These are phyloP conservation scores for Boehmeria nivea DNA, from an alignment of 306 rosid species.

Conservation along the genomic window DNA sequence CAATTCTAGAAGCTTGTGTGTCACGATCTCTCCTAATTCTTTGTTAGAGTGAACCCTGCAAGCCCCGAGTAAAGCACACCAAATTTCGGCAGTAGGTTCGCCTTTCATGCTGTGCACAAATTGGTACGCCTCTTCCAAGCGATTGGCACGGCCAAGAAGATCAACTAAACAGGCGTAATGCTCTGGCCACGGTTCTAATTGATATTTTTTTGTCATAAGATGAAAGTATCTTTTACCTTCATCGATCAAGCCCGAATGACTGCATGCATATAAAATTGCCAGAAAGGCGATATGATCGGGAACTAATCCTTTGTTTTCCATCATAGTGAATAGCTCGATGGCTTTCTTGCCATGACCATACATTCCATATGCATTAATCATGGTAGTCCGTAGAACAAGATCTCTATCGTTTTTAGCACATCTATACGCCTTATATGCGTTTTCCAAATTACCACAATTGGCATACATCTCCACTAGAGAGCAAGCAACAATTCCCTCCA, in stretches of 20 bases:
- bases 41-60: conserved; percentile 59
- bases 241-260: conserved; percentile 68
- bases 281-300: conserved; percentile 73
- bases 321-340: conserved; percentile 42
- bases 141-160: conserved; percentile 65
- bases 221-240: conserved; percentile 48
- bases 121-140: conserved; percentile 60
- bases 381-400: conserved; percentile 56
- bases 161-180: conserved; percentile 73
- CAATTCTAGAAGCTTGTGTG: conserved; percentile 50
- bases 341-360: conserved; percentile 63
- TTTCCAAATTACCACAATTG: conserved; percentile 50
- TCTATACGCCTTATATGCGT: conserved; percentile 42
- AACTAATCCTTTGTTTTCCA: conserved; percentile 39
- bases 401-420: conserved; percentile 23
- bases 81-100: conserved; percentile 54
- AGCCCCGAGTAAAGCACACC: conserved; percentile 82
- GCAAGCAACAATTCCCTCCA: conserved; percentile 47
- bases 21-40: conserved; percentile 57
- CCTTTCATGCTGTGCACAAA: conserved; percentile 46
- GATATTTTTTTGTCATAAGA: conserved; percentile 45
- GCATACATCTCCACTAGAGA: conserved; percentile 69
- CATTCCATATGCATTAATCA: conserved; percentile 78
- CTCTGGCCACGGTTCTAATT: conserved; percentile 71
- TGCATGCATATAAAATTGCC: conserved; percentile 67